Conservation (phyloP, 352 stramenopile species). For the Phytophthora multivora region DNA sequence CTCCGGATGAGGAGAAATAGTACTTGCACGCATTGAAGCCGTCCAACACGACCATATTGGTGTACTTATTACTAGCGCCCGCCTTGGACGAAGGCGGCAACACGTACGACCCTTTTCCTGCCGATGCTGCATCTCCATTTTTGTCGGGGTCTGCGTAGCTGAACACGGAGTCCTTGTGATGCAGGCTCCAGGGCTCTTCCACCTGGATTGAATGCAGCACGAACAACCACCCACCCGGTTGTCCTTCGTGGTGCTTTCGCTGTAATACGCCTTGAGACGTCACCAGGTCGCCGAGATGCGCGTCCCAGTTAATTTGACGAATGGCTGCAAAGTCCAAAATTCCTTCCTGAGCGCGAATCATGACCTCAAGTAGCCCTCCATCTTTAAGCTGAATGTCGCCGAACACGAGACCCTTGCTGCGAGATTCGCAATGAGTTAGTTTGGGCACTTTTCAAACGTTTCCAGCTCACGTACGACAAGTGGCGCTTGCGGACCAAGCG, state of each 20-base stretch:
- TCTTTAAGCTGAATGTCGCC: slow-evolving; percentile 78
- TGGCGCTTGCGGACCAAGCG: slow-evolving; percentile 82
- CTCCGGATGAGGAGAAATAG: slow-evolving; percentile 75
- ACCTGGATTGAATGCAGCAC: slow-evolving; percentile 51
- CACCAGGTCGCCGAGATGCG: slow-evolving; percentile 76
- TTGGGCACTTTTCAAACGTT: background rate
- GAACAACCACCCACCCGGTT: slow-evolving; percentile 55
- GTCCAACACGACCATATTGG: slow-evolving; percentile 81
- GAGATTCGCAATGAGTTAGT: too few species aligned
- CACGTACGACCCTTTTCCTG: slow-evolving; percentile 47
- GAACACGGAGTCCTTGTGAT: slow-evolving; percentile 56
- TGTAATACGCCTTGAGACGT: slow-evolving; percentile 46
- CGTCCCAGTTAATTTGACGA: slow-evolving; percentile 79
- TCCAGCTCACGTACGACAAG: slow-evolving; percentile 63
- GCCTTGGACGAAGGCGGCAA: slow-evolving; percentile 62
- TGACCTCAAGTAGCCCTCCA: slow-evolving; percentile 80
- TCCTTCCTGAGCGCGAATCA: slow-evolving; percentile 71
- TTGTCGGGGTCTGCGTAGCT: slow-evolving; percentile 42
- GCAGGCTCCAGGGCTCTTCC: slow-evolving; percentile 61
- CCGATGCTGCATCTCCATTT: background rate
- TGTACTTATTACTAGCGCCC: slow-evolving; percentile 62
- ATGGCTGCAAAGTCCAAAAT: slow-evolving; percentile 65
- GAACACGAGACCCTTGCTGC: slow-evolving; percentile 83
- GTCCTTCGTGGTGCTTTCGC: slow-evolving; percentile 39
- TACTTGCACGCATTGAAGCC: slow-evolving; percentile 88